Evolutionary conservation across 2,329 filamentous ascomycete genomes (phyloP).

Genomic region (Apiospora rasikravindrae): DNA sequence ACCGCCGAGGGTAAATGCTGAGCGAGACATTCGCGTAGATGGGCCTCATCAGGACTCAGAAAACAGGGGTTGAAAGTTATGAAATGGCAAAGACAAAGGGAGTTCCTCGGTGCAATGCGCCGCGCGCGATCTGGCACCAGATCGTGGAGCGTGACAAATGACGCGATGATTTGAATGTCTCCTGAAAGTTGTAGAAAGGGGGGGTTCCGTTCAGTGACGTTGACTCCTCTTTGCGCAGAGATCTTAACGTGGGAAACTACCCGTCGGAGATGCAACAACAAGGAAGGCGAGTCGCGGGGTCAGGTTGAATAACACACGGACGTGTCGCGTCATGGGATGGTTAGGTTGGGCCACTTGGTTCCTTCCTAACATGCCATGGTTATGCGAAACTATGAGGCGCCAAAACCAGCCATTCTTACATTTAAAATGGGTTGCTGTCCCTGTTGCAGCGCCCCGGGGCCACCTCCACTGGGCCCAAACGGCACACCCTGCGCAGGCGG

Average conservation of each 20-base stretch:
- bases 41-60: background rate
- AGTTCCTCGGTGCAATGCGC: background rate
- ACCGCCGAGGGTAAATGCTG: background rate
- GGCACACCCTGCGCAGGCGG: slow-evolving; percentile 64
- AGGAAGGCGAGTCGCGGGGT: slow-evolving; percentile 15
- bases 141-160: background rate
- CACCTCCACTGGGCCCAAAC: slow-evolving; percentile 52
- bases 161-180: background rate
- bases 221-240: background rate
- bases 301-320: slow-evolving; percentile 11
- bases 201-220: background rate
- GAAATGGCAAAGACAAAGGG: background rate
- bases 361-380: background rate
- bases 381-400: background rate
- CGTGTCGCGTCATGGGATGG: slow-evolving; percentile 14
- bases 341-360: slow-evolving; percentile 12
- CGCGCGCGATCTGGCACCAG: background rate
- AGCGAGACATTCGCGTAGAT: background rate
- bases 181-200: background rate
- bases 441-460: slow-evolving; percentile 68
- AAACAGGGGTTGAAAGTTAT: background rate
- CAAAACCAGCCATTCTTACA: slow-evolving; percentile 48
- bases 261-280: background rate
- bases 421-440: slow-evolving; percentile 86
- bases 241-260: background rate